Evolutionary conservation across 768 basidiomycete genomes (phyloP).

Genomic region (Mycena crocata): DNA sequence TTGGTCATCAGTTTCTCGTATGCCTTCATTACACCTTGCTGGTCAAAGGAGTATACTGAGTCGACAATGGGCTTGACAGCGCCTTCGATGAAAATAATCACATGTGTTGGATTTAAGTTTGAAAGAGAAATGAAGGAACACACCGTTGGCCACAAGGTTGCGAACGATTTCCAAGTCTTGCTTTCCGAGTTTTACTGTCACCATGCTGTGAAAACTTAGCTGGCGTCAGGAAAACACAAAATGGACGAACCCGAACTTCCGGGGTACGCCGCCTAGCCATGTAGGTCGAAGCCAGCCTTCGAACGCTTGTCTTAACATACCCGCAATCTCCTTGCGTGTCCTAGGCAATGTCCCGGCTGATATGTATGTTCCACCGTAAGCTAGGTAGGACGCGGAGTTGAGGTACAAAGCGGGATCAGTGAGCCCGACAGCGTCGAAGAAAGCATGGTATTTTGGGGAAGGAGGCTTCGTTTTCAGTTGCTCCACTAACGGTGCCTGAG

Average conservation of each 20-base stretch:
- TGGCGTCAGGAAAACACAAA: background rate
- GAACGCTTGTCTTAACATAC: slow-evolving; percentile 45
- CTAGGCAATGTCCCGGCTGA: slow-evolving; percentile 62
- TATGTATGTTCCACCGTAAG: slow-evolving; percentile 63
- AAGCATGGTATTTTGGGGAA: slow-evolving; percentile 62
- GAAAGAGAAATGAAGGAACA: background rate
- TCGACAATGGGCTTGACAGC: slow-evolving; percentile 60
- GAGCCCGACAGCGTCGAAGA: slow-evolving; percentile 70
- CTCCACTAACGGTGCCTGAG: slow-evolving; percentile 58
- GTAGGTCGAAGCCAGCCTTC: slow-evolving; percentile 52
- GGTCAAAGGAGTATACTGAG: slow-evolving; percentile 54
- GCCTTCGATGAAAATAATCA: slow-evolving; percentile 44
- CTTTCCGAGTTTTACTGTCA: background rate
- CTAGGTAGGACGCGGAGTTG: slow-evolving; percentile 63
- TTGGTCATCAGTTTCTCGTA: slow-evolving; percentile 62
- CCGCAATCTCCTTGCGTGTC: slow-evolving; percentile 46
- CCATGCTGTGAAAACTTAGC: background rate
- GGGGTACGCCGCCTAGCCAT: slow-evolving; percentile 65
- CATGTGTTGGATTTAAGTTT: background rate
- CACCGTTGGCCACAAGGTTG: slow-evolving; percentile 16
- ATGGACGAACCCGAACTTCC: slow-evolving; percentile 57
- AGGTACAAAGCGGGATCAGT: slow-evolving; percentile 62
- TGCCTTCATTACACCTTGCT: slow-evolving; percentile 57
- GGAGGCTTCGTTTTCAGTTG: slow-evolving; percentile 59
- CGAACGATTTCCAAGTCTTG: slow-evolving; percentile 10